These are phyloP conservation scores for Lithospermum erythrorhizon DNA, from an alignment of 257 asterid genomes.

Conservation along the genomic window DNA sequence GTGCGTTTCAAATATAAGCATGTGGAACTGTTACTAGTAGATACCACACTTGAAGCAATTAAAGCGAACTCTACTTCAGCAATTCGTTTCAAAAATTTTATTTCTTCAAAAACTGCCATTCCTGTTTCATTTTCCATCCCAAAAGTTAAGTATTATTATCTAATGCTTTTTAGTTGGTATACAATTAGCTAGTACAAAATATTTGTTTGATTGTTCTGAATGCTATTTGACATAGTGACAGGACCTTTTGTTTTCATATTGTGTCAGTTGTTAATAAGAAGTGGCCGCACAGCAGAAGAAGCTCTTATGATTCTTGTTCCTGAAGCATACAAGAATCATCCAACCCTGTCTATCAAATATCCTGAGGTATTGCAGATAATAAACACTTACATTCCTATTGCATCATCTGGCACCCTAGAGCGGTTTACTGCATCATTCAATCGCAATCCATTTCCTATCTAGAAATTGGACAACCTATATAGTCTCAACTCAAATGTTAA, in stretches of 20 bases:
- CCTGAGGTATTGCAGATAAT: constrained; percentile 65
- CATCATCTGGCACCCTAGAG: not conserved
- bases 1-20: too few species aligned
- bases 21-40: too few species aligned
- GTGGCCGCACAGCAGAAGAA: constrained; percentile 94
- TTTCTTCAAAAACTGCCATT: not conserved
- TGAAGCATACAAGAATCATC: constrained; percentile 96
- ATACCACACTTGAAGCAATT: too few species aligned
- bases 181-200: not conserved
- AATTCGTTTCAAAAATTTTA: not conserved
- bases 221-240: not conserved
- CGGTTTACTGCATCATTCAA: not conserved
- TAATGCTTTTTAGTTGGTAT: not conserved
- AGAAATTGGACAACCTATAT: not conserved
- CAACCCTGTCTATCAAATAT: constrained; percentile 75
- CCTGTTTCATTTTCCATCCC: too few species aligned
- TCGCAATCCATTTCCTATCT: too few species aligned
- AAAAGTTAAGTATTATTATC: too few species aligned
- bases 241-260: constrained; percentile 16
- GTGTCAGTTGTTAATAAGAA: constrained; percentile 74
- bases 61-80: not conserved
- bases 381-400: not conserved
- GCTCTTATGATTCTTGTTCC: constrained; percentile 98
- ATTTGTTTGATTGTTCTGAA: constrained; percentile 1
- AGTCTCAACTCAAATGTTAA: not conserved